These are phyloP conservation scores for Boletus patriciae DNA, from an alignment of 768 basidiomycete species.

Conservation along the genomic window DNA sequence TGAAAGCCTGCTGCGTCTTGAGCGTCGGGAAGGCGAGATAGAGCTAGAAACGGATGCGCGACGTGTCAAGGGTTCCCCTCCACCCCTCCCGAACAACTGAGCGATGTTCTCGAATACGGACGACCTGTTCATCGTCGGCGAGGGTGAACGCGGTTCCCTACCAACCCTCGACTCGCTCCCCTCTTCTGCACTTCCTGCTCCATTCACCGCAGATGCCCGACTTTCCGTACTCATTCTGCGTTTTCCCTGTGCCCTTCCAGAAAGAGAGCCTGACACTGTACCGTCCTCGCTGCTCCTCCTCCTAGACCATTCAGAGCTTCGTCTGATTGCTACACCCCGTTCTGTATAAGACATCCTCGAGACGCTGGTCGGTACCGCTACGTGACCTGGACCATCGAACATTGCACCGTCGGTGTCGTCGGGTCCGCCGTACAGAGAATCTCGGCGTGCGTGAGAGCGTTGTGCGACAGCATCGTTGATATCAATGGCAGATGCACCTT, in stretches of 20 bases:
- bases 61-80: conserved; percentile 43
- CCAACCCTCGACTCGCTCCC: conserved; percentile 32
- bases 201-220: conserved; percentile 39
- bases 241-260: conserved; percentile 30
- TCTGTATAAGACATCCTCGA: conserved; percentile 75
- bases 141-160: conserved; percentile 35
- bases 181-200: conserved; percentile 39
- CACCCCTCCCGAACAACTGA: conserved; percentile 59
- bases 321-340: conserved; percentile 39
- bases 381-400: conserved; percentile 71
- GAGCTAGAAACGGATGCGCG: conserved; percentile 59
- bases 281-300: conserved; percentile 47
- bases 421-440: conserved; percentile 57
- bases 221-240: conserved; percentile 49
- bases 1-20: conserved; percentile 52
- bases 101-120: conserved; percentile 66
- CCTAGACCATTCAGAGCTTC: conserved; percentile 56
- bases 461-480: conserved; percentile 62
- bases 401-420: conserved; percentile 63
- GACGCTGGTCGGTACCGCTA: conserved; percentile 72
- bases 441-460: conserved; percentile 53
- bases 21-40: conserved; percentile 48
- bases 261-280: conserved; percentile 22
- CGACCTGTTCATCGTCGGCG: conserved; percentile 39
- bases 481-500: conserved; percentile 77